phyloP scores from a whole-genome alignment of 169 alveolate species.

The Perkinsus marinus region DNA sequence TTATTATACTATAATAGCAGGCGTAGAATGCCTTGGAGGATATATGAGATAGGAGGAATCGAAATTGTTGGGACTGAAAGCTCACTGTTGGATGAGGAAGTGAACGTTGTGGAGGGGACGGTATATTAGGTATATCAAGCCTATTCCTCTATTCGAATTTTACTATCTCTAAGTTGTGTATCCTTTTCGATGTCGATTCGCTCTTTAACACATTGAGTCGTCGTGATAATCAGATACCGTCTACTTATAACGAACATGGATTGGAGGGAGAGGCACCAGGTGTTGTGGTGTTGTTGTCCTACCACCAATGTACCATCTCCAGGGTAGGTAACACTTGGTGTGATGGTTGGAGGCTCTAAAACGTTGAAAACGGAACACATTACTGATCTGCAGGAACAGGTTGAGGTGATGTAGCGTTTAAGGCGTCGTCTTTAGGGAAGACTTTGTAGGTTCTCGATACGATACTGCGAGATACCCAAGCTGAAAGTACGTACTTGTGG shows the following conservation, averaged over 20 bases:
- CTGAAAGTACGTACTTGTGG: not conserved
- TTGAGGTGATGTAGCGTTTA: not conserved
- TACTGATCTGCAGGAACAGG: not conserved
- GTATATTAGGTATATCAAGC: too few species aligned
- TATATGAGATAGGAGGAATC: too few species aligned
- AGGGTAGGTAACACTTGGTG: not conserved
- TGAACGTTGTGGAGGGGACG: too few species aligned
- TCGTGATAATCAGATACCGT: not conserved
- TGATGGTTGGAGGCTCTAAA: not conserved
- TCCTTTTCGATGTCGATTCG: too few species aligned
- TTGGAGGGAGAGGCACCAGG: not conserved
- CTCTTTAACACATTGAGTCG: too few species aligned
- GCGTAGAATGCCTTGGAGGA: too few species aligned
- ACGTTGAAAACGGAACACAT: not conserved
- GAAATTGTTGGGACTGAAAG: too few species aligned
- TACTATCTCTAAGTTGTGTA: too few species aligned
- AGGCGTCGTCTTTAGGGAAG: not conserved
- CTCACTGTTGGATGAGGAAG: too few species aligned
- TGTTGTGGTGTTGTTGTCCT: too few species aligned
- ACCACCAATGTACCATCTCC: not conserved
- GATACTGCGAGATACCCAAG: not conserved
- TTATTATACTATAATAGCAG: too few species aligned
- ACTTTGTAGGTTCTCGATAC: not conserved
- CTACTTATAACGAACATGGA: not conserved
- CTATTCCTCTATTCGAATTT: too few species aligned